These are phyloP conservation scores for Physocladia obscura DNA, from an alignment of 192 early-diverging fungal genomes.

Conservation along the genomic window DNA sequence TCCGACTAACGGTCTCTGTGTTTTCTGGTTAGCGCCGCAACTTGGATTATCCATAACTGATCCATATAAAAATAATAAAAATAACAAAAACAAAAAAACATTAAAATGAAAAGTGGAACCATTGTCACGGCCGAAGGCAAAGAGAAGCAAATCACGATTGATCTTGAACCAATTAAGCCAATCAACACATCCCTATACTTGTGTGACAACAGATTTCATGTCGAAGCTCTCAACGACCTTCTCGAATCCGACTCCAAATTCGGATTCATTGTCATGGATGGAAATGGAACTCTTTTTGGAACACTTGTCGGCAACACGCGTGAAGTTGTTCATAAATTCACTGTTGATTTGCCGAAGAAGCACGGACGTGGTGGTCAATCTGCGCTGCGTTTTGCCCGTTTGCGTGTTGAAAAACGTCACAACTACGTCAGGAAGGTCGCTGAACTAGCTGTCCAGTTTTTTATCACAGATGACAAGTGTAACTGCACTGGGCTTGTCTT, in stretches of 20 bases:
- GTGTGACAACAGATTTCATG: conserved; percentile 99
- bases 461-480: conserved; percentile 89
- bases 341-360: conserved; percentile 99
- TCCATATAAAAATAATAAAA: not conserved
- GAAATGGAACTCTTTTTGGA: conserved; percentile 94
- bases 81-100: too few species aligned
- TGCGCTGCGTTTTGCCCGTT: conserved; percentile 97
- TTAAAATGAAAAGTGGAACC: conserved; percentile 82
- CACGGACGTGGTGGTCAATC: conserved; percentile 99
- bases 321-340: conserved; percentile 89
- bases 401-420: conserved; percentile 98
- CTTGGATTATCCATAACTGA: not conserved
- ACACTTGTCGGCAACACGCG: conserved; percentile 91
- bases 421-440: conserved; percentile 99
- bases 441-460: conserved; percentile 93
- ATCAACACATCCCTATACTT: conserved; percentile 98
- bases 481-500: conserved; percentile 86
- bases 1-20: conserved; percentile 92
- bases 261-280: conserved; percentile 99
- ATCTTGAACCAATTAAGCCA: conserved; percentile 99
- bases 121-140: conserved; percentile 98
- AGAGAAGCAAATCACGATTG: conserved; percentile 98
- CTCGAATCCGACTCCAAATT: conserved; percentile 93
- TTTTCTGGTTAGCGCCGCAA: conserved; percentile 51
- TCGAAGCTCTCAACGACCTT: conserved; percentile 86